Percentiles rank a stretch among this genome's conserved stretches.
Conservation (phyloP, 108 stramenopile genomes). For the Nitzschia inconspicua region DNA sequence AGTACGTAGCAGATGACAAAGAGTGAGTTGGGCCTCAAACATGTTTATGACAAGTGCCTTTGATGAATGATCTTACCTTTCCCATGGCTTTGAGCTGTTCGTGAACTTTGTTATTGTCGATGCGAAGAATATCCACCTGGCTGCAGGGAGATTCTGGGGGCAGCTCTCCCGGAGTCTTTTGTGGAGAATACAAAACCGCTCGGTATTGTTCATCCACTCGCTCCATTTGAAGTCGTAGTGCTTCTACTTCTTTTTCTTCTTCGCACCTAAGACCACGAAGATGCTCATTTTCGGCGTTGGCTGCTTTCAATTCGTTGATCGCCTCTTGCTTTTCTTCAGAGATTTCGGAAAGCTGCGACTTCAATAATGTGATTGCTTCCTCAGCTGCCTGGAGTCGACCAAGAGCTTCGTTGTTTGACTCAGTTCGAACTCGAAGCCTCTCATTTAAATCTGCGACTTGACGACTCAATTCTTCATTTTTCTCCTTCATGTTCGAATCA, state of each 20-base stretch:
- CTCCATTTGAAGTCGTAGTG: neutral
- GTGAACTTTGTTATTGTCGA: neutral
- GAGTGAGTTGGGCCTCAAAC: too few relatives aligned
- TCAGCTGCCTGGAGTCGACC: conserved; percentile 1
- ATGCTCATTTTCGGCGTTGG: conserved; percentile 13
- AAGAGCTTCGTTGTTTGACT: neutral
- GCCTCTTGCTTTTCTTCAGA: neutral
- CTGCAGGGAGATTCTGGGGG: neutral
- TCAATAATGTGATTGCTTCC: neutral
- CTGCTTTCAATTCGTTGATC: conserved; percentile 7
- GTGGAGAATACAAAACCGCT: neutral
- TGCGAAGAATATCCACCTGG: neutral
- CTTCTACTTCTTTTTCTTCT: conserved; percentile 12
- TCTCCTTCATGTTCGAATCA: neutral
- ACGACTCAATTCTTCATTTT: conserved; percentile 10
- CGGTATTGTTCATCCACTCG: neutral
- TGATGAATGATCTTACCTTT: too few relatives aligned
- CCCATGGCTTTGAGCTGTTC: neutral
- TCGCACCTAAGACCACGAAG: conserved; percentile 9
- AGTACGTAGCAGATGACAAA: too few relatives aligned
- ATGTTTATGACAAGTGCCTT: too few relatives aligned
- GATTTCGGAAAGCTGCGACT: conserved; percentile 12
- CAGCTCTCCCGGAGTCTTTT: neutral
- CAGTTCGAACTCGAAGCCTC: neutral
- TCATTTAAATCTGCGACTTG: conserved; percentile 2